Percentiles rank a stretch among this genome's conserved stretches.
These are phyloP conservation scores for Penicillium atrosanguineum DNA, from an alignment of 495 filamentous ascomycete genomes.

Conservation along the genomic window DNA sequence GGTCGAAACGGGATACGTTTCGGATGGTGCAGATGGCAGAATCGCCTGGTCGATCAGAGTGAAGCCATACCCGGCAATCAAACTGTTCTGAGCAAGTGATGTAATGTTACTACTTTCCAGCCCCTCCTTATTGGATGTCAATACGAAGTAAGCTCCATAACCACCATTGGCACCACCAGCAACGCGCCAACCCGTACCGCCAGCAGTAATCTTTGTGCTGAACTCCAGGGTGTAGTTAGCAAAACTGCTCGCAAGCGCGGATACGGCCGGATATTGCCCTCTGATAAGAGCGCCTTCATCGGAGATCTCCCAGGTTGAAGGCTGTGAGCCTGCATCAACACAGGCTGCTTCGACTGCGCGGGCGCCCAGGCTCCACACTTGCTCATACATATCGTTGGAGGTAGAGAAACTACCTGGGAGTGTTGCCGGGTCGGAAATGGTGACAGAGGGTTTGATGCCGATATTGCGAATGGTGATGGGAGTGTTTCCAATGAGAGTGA, in stretches of 20 bases:
- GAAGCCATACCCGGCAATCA: conserved; percentile 3
- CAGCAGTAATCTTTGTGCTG: conserved; percentile 15
- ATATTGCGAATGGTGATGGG: conserved; percentile 9
- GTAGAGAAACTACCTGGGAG: conserved; percentile 17
- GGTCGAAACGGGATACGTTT: conserved; percentile 4
- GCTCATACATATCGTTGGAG: conserved; percentile 20
- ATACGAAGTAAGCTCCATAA: conserved; percentile 4
- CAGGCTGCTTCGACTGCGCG: conserved; percentile 20
- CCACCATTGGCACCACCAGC: not conserved
- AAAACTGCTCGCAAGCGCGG: conserved; percentile 7
- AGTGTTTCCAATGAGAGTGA: conserved; percentile 4
- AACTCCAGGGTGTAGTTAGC: conserved; percentile 22
- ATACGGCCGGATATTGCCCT: conserved; percentile 18
- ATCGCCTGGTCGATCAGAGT: conserved; percentile 13
- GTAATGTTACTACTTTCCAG: conserved; percentile 1
- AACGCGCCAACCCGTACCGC: conserved; percentile 24
- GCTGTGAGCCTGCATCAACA: conserved; percentile 10
- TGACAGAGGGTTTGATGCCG: conserved; percentile 12
- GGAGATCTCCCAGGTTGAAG: conserved; percentile 21
- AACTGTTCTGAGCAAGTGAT: conserved; percentile 1
- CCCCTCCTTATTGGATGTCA: conserved; percentile 1
- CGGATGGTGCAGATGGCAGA: not conserved
- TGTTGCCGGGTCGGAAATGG: conserved; percentile 4
- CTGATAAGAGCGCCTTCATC: conserved; percentile 13
- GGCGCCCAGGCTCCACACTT: conserved; percentile 23